Evolutionary conservation across 2,329 filamentous ascomycete species (phyloP), one percentile per base, ranked within the genome.

Genomic region (Fusarium sublunatum): DNA sequence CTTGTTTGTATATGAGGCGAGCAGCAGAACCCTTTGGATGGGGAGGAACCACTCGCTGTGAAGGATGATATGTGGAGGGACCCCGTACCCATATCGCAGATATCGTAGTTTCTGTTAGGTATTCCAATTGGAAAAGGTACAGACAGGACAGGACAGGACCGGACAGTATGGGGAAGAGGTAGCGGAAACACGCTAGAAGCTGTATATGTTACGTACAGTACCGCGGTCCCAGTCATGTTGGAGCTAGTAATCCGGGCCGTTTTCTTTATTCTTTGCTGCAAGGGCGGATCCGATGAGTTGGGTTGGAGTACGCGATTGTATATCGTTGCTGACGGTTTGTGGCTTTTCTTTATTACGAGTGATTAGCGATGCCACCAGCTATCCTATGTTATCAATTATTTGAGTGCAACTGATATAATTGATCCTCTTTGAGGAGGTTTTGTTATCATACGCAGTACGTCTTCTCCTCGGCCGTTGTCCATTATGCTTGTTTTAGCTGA

Each of bases 151-250:
- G 12, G 9, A 3, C 13, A 13, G 13, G 12, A 3, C 13, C 6
- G 13, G 12, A 34, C 31, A 31, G 34, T 28, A 38, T 38, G 35
- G 19, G 35, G 35, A 38, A 12, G 22, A n/a, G 39, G 41, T 47
- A 25, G 53, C 41, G 54, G 56, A 53, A 59, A 42, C 36, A 9
- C 55, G 42, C 53, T 43, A 69, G 58, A 68, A 66, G 56, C 29
- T 51, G 53, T 19, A 60, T 46, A 68, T 68, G 65, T 70, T 68
- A 69, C 67, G 62, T 70, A 70, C 65, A 50, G 43, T 46, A 19
- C 24, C n/a, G 10, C 12, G 29, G 10, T 12, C 29, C 29, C 31
- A n/a, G 48, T 62, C 42, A 42, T 61, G 53, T 49, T 69, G 51
- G 51, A 51, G 50, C 38, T 60, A 41, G 32, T 10, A 24, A 44